Base-by-base conservation (phyloP, 2,329 filamentous ascomycete species). In the Ploettnerulaceae sp. region DNA sequence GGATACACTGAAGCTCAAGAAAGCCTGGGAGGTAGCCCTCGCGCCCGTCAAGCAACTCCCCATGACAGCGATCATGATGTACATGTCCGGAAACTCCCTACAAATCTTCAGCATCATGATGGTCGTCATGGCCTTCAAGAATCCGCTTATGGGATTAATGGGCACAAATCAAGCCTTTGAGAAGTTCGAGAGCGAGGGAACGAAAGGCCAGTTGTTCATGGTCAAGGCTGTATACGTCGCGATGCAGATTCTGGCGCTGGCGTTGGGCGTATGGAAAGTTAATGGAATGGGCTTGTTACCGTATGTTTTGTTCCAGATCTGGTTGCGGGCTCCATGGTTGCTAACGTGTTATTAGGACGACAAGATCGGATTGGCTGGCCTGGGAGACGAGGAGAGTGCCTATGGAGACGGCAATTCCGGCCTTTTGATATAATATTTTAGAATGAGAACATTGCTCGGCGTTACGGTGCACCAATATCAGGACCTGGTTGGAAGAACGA, bases 101-200 rank as follows among this genome's bases (percentile, higher is more conserved):
- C 93, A 98, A 67, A 97, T 98, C 57, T 98, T 98, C 74, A 94
- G 86, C 69, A 97, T 98, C 69, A 97, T 97, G 89, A 98, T 97
- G 90, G 91, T 97, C 14, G 90, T 91, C 62, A 97, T 96, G 86
- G 83, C 95, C 35, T 98, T 98, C 77, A 97, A 97, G 75, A 94
- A 87, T 57, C 93, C 93, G 7, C 77, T 98, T 51, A 80, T 88
- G 67, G 93, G 90, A 25, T 71, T 97, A 35, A 69, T 95, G 51
- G 80, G 74, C 57, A 91, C 91, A 37, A 89, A 93, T 64, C 79
- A 83, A 62, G 87, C 86, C n/a, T 97, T 98, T 66, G 81, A 88
- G 63, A 84, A 85, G 52, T 95, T 95, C 68, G 89, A 96, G 66
- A 90, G 87, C 15, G 82, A 89, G 43, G 81, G 78, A 25, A 95